A percentile compares a stretch with the other conserved stretches of the same genome.
These are phyloP conservation scores for Lachnum nothofagi DNA, from an alignment of 2,329 filamentous ascomycete species.

Conservation along the genomic window DNA sequence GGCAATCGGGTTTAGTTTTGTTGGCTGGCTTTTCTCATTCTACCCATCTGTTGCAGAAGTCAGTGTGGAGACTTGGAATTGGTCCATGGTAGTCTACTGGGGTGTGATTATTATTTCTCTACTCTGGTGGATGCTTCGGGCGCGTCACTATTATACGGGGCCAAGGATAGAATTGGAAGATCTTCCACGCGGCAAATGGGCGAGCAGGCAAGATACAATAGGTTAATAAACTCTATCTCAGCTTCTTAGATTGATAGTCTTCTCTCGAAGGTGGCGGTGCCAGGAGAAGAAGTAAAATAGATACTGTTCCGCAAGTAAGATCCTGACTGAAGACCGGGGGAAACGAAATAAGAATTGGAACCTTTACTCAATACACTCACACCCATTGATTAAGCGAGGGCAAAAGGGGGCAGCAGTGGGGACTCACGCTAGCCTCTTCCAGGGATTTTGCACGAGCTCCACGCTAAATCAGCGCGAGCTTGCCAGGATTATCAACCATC, in stretches of 20 bases:
- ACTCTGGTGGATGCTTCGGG: conserved; percentile 7
- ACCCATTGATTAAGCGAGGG: neutral
- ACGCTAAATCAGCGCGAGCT: neutral
- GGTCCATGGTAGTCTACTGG: conserved; percentile 3
- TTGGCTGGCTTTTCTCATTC: conserved; percentile 10
- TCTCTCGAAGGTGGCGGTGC: too few species aligned
- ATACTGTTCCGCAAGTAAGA: too few species aligned
- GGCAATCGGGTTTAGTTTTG: conserved; percentile 1
- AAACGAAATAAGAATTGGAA: too few species aligned
- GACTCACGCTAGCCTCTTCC: neutral
- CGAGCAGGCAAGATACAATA: too few species aligned
- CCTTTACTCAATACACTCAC: too few species aligned
- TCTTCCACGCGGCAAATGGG: too few species aligned
- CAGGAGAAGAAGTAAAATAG: too few species aligned
- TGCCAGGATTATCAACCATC: neutral
- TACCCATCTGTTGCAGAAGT: conserved; percentile 3
- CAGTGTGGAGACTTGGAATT: conserved; percentile 7
- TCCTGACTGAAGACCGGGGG: too few species aligned
- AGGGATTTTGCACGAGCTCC: neutral
- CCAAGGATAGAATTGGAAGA: too few species aligned
- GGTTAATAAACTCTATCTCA: too few species aligned
- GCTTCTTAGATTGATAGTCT: too few species aligned
- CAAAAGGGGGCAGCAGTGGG: neutral
- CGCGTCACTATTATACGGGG: conserved; percentile 7
- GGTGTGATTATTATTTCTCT: neutral